phyloP scores from a whole-genome alignment of 2,329 filamentous ascomycete genomes.

The Apiospora saccharicola region DNA sequence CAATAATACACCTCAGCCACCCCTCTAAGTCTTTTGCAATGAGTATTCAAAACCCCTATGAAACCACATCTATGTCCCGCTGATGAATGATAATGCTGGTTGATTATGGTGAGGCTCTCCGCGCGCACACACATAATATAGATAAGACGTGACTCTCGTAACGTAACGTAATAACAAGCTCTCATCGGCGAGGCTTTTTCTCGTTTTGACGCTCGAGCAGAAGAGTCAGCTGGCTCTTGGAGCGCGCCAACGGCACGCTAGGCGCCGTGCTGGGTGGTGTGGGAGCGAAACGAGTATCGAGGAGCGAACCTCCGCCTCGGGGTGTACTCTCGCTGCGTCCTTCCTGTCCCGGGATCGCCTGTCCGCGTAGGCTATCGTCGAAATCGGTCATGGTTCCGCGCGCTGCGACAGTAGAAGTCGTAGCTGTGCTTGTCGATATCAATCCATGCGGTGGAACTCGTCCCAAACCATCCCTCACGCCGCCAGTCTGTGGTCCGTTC shows the following conservation, averaged over 20 bases:
- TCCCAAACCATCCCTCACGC: constrained; percentile 38
- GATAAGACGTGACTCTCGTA: constrained; percentile 4
- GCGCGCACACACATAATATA: not conserved
- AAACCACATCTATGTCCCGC: constrained; percentile 12
- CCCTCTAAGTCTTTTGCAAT: not conserved
- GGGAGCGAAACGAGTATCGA: constrained; percentile 52
- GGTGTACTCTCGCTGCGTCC: not conserved
- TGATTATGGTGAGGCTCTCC: not conserved
- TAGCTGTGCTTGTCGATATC: constrained; percentile 45
- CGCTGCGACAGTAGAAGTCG: constrained; percentile 50
- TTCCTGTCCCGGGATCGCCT: constrained; percentile 33
- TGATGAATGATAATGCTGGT: constrained; percentile 1
- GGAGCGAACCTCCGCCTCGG: constrained; percentile 40
- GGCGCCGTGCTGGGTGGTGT: constrained; percentile 56
- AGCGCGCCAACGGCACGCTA: constrained; percentile 59
- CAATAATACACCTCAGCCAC: not conserved
- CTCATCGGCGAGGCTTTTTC: constrained; percentile 39
- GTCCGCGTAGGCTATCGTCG: constrained; percentile 39
- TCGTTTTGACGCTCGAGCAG: constrained; percentile 56
- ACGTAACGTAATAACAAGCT: constrained; percentile 8
- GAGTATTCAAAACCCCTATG: not conserved
- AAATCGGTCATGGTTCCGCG: constrained; percentile 54
- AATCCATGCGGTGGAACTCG: constrained; percentile 40
- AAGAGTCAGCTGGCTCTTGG: constrained; percentile 67
- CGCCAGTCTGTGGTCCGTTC: constrained; percentile 27